Conservation (phyloP, 495 filamentous ascomycete species). For the Schizothecium vesticola region DNA sequence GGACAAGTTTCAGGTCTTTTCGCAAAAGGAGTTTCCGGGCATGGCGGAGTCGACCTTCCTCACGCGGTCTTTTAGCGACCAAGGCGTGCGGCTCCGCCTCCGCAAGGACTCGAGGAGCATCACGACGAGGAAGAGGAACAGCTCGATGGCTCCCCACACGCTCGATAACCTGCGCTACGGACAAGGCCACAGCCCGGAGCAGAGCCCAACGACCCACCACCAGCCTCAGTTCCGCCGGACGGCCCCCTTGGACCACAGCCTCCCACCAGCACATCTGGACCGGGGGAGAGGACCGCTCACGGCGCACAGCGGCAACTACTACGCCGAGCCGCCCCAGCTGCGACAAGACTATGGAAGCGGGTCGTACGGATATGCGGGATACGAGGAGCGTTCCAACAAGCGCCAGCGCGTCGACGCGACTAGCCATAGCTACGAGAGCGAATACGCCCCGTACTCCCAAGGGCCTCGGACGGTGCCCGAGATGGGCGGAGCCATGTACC, state of each 20-base stretch:
- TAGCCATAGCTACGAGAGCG: neutral
- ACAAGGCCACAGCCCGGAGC: conserved; percentile 16
- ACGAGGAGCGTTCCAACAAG: conserved; percentile 18
- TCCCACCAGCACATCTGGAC: conserved; percentile 9
- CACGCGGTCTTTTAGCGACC: conserved; percentile 89
- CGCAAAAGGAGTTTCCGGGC: conserved; percentile 77
- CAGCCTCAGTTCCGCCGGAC: conserved; percentile 18
- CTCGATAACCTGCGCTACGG: conserved; percentile 17
- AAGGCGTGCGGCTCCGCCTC: conserved; percentile 83
- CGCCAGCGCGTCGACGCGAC: conserved; percentile 15
- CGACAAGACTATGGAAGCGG: conserved; percentile 16
- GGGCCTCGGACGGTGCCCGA: conserved; percentile 7
- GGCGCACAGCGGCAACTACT: conserved; percentile 21
- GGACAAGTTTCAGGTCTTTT: conserved; percentile 67
- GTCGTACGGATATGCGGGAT: conserved; percentile 17
- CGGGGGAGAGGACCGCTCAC: conserved; percentile 17
- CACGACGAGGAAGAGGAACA: conserved; percentile 40
- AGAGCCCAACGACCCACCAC: conserved; percentile 19
- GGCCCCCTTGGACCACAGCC: conserved; percentile 13
- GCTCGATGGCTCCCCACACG: conserved; percentile 8
- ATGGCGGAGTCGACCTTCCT: conserved; percentile 88
- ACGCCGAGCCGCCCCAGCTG: conserved; percentile 21
- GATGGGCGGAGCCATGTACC: conserved; percentile 4
- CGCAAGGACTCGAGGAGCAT: conserved; percentile 65
- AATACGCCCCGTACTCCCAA: conserved; percentile 1